Evolutionary conservation across 108 stramenopile genomes (phyloP), one percentile per base, ranked within the genome.

Genomic region (Cyclotella baltica): DNA sequence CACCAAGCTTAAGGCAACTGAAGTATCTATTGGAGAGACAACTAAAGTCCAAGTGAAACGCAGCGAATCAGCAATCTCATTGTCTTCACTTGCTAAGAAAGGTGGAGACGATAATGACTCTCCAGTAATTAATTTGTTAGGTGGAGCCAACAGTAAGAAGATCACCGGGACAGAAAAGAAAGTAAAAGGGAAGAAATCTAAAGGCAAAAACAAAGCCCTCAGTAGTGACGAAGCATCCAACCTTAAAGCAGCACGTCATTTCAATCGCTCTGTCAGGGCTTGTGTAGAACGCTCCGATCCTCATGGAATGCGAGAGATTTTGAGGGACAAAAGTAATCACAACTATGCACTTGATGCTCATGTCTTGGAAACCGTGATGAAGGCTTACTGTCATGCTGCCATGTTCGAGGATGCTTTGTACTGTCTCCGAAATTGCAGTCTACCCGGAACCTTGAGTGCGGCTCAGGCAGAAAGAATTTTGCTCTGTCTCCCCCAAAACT

Each of bases 391-490:
- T 36, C 89, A 93, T 81, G 93, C 93, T 13, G 96, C 96, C 62
- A 92, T 94, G 92, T 94, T 96, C 74, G 96, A 96, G 43, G 96
- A 96, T 67, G 96, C 93, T 2, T 69, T 96, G 15, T 93, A 93
- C 67, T 96, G 96, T 72, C 73, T 94, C 2, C 88, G 93, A 9
- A 90, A 93, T 68, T 94, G 92, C 74, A 83, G 91, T 25, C 74
- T 92, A 0, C 93, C 92, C 0, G 93, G 89, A 30, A 96, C 95
- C 13, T 64, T 96, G 0, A 81, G 84, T 19, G 73, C 84, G 0
- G 34, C 70, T 3, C 92, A 96, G 70, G 86, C 89, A 15, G 95
- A 96, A 70, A 85, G 90, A 30, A 94, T 96, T 59, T 73, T 96
- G 46, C 62, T 66, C 28, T 94, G 92, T 70, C 70, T 96, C 22